Evolutionary conservation across 2,329 filamentous ascomycete species (phyloP).

Genomic region (Alternaria ventricosa): DNA sequence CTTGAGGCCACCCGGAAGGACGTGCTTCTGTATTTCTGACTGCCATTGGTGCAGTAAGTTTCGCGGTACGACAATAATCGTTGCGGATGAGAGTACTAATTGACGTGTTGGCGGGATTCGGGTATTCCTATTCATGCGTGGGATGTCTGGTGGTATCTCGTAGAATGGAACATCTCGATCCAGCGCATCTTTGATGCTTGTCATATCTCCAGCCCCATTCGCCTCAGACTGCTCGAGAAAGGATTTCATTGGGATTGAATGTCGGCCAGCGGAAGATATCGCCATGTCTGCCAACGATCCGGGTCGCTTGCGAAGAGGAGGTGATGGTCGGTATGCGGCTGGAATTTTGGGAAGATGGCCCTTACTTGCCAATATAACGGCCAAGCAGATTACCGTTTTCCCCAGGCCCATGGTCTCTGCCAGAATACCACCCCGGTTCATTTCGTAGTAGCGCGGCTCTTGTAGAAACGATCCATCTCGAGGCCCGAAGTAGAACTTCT

Average conservation of each 20-base stretch:
- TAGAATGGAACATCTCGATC: slow-evolving; percentile 48
- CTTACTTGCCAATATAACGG: slow-evolving; percentile 74
- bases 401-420: slow-evolving; percentile 81
- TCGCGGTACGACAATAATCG: slow-evolving; percentile 79
- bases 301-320: slow-evolving; percentile 55
- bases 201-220: slow-evolving; percentile 42
- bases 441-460: slow-evolving; percentile 76
- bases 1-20: slow-evolving; percentile 63
- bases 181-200: slow-evolving; percentile 30
- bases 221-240: slow-evolving; percentile 63
- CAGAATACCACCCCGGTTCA: slow-evolving; percentile 75
- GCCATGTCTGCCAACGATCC: slow-evolving; percentile 78
- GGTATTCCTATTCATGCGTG: slow-evolving; percentile 53
- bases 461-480: slow-evolving; percentile 67
- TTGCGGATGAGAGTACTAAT: slow-evolving; percentile 71
- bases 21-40: slow-evolving; percentile 80
- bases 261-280: slow-evolving; percentile 69
- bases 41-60: slow-evolving; percentile 88
- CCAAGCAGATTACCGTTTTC: slow-evolving; percentile 86
- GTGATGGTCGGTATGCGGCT: slow-evolving; percentile 60
- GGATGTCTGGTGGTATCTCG: slow-evolving; percentile 49
- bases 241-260: slow-evolving; percentile 73
- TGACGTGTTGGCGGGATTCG: slow-evolving; percentile 51
- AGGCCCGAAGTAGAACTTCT: slow-evolving; percentile 72
- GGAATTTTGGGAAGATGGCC: slow-evolving; percentile 72